phyloP scores from a whole-genome alignment of 495 filamentous ascomycete genomes.

The Xylaria palmicola region DNA sequence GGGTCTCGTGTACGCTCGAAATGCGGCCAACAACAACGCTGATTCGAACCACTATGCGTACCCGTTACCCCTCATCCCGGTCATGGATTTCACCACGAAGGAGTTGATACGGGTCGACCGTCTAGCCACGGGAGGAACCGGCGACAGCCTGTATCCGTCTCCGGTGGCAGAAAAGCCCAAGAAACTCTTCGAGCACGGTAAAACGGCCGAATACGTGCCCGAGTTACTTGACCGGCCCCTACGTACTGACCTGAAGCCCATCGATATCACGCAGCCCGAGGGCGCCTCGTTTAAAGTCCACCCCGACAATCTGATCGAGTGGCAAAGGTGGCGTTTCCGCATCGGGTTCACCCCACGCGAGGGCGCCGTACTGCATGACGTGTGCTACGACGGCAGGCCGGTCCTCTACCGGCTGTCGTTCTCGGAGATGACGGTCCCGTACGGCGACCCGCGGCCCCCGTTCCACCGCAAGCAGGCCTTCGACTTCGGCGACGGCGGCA shows the following conservation, averaged over 20 bases:
- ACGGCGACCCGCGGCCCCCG: constrained; percentile 68
- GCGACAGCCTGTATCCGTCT: constrained; percentile 23
- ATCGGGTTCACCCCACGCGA: constrained; percentile 75
- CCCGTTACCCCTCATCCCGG: constrained; percentile 55
- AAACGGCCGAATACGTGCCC: constrained; percentile 51
- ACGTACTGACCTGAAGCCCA: constrained; percentile 50
- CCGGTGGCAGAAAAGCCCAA: constrained; percentile 25
- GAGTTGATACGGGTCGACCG: constrained; percentile 54
- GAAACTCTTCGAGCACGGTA: constrained; percentile 43
- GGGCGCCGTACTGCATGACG: constrained; percentile 67
- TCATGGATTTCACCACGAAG: constrained; percentile 53
- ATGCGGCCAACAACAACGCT: constrained; percentile 44
- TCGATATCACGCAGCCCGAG: constrained; percentile 53
- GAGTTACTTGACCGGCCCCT: constrained; percentile 45
- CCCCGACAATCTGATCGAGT: constrained; percentile 51
- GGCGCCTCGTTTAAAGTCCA: constrained; percentile 51
- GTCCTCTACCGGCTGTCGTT: constrained; percentile 69
- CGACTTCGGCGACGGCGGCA: constrained; percentile 74
- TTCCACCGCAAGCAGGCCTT: constrained; percentile 79
- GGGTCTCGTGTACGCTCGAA: constrained; percentile 49
- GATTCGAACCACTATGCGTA: constrained; percentile 59
- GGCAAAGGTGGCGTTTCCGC: constrained; percentile 72
- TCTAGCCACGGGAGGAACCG: constrained; percentile 47
- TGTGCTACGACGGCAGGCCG: constrained; percentile 64
- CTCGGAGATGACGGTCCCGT: constrained; percentile 78